A percentile compares a stretch with the other conserved stretches of the same genome.
phyloP scores from a whole-genome alignment of 2,329 filamentous ascomycete species.

The Ampelomyces quisqualis region DNA sequence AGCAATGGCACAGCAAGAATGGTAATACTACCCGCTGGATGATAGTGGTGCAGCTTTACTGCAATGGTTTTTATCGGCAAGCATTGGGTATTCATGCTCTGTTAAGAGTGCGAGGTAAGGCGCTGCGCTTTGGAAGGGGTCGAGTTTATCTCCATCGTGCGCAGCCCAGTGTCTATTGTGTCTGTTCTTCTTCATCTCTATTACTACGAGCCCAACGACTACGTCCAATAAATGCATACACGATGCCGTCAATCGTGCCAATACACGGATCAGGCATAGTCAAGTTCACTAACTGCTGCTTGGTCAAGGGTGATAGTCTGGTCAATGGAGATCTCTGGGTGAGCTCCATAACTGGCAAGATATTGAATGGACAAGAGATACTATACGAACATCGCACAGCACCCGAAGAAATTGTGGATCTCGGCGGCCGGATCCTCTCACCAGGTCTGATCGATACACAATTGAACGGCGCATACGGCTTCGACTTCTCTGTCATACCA shows the following conservation, averaged over 20 bases:
- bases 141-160: constrained; percentile 35
- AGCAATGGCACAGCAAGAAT: constrained; percentile 8
- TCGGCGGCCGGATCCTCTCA: constrained; percentile 78
- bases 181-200: too few species aligned
- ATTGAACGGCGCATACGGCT: constrained; percentile 88
- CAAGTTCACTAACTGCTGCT: constrained; percentile 85
- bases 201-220: too few species aligned
- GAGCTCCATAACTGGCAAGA: constrained; percentile 76
- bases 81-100: constrained; percentile 5
- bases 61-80: constrained; percentile 5
- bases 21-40: constrained; percentile 16
- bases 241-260: constrained; percentile 43
- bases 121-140: constrained; percentile 17
- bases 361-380: constrained; percentile 67
- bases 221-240: background rate
- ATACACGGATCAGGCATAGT: constrained; percentile 58
- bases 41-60: constrained; percentile 19
- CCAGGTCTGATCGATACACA: constrained; percentile 90
- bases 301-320: constrained; percentile 67
- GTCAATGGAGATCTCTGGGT: constrained; percentile 86
- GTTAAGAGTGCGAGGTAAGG: constrained; percentile 24
- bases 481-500: constrained; percentile 84
- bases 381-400: constrained; percentile 67
- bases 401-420: constrained; percentile 74
- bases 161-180: constrained; percentile 12